Base-by-base conservation (phyloP, 148 eudicot genomes). In the Diospyros kaki region DNA sequence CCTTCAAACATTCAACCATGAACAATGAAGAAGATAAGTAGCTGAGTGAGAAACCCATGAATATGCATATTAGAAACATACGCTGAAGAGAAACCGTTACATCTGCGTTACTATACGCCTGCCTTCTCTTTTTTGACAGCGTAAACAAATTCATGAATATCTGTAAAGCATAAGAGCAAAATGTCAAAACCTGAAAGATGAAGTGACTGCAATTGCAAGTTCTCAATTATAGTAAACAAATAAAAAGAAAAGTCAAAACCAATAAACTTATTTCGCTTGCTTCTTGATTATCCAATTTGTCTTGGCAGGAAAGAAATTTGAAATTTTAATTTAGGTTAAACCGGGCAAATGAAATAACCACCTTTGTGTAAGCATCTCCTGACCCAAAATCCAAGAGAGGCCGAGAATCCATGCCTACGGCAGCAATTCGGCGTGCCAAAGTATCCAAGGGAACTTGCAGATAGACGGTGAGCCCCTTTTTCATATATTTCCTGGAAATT, bases 301-400 rank as follows among this genome's bases (percentile, higher is more conserved):
- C 41, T 38, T 58, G 51, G 17, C 64, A 72, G 42, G 28, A 52
- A 71, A 52, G 43, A n/a, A 10, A 71, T 38, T 9, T 14, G 68
- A 4, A 9, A 4, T 13, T 6, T 72, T 72, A n/a, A 43, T 52
- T 48, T 2, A 5, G 60, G 38, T 17, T 7, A 58, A 72, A 61
- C 13, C 0, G 5, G n/a, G 54, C 45, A 11, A 17, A 72, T 9
- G 12, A 7, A 42, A 58, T 42, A 71, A 71, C 40, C 60, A 80
- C 83, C 83, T 64, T 76, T 52, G 83, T 75, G 76, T 80, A 80
- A 54, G 79, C 79, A 43, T 80, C 79, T 13, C 68, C 83, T 70
- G 79, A 71, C 48, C 71, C 83, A 58, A 64, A 76, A 65, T 76
- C 46, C 75, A 80, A 71, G 46, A 80, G 83, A 10, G 83, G 83